A percentile compares a stretch with the other conserved stretches of the same genome.
These are phyloP conservation scores for Nothophaeocryptopus gaeumannii DNA, from an alignment of 2,329 filamentous ascomycete genomes.

Conservation along the genomic window DNA sequence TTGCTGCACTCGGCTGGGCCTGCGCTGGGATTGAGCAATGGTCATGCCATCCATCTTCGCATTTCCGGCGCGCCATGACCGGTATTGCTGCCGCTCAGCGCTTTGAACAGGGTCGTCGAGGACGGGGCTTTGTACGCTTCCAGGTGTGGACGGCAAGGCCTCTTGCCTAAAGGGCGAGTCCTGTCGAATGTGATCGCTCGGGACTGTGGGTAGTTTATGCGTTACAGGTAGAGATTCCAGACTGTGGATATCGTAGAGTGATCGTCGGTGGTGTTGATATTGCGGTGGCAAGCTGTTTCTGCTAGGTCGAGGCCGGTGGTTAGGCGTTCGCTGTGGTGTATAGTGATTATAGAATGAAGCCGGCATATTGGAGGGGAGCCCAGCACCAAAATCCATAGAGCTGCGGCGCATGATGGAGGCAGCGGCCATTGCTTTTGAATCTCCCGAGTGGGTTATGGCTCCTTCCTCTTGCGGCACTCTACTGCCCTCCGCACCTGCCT, in stretches of 20 bases:
- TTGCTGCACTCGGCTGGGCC: slow-evolving; percentile 30
- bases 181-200: slow-evolving; percentile 9
- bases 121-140: slow-evolving; percentile 8
- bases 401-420: slow-evolving; percentile 6
- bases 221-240: slow-evolving; percentile 13
- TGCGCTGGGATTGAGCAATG: slow-evolving; percentile 37
- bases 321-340: slow-evolving; percentile 6
- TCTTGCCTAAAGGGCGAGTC: slow-evolving; percentile 15
- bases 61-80: slow-evolving; percentile 50
- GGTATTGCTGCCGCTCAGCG: slow-evolving; percentile 46
- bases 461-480: slow-evolving; percentile 15
- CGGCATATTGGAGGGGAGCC: slow-evolving; percentile 10
- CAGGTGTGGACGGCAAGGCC: slow-evolving; percentile 22
- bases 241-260: slow-evolving; percentile 33
- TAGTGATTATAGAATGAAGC: slow-evolving; percentile 7
- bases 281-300: slow-evolving; percentile 25
- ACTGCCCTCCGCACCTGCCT: slow-evolving; percentile 10
- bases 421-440: slow-evolving; percentile 13
- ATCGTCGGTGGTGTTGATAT: slow-evolving; percentile 31
- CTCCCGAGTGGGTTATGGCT: slow-evolving; percentile 1
- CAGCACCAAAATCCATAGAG: slow-evolving; percentile 13
- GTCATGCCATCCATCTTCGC: slow-evolving; percentile 40
- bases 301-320: slow-evolving; percentile 4
- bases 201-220: slow-evolving; percentile 9
- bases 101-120: slow-evolving; percentile 27